phyloP scores from a whole-genome alignment of 495 filamentous ascomycete genomes.

The Trichoderma reesei region DNA sequence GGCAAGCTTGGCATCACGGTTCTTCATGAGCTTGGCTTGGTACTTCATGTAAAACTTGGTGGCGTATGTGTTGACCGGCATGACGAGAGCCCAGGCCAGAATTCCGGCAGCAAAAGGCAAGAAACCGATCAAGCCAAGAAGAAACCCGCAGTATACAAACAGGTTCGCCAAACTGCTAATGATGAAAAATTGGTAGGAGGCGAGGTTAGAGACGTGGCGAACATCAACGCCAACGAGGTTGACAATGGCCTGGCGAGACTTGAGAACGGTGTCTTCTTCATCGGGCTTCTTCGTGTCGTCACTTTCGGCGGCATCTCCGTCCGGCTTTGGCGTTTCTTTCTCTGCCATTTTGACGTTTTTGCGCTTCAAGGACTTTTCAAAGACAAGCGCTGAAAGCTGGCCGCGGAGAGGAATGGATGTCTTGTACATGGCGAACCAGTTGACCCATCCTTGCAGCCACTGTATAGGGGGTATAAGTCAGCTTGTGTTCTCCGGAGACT shows the following conservation, averaged over 20 bases:
- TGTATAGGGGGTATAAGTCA: neutral
- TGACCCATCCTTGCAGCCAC: slow-evolving; percentile 10
- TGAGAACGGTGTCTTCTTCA: slow-evolving; percentile 25
- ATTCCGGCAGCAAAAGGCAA: slow-evolving; percentile 59
- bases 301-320: slow-evolving; percentile 17
- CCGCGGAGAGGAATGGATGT: slow-evolving; percentile 55
- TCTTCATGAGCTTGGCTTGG: slow-evolving; percentile 68
- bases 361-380: slow-evolving; percentile 66
- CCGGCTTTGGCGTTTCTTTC: slow-evolving; percentile 29
- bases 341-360: slow-evolving; percentile 61
- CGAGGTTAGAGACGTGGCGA: slow-evolving; percentile 63
- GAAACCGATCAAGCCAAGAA: slow-evolving; percentile 66
- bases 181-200: slow-evolving; percentile 55
- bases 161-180: slow-evolving; percentile 50
- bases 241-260: slow-evolving; percentile 51
- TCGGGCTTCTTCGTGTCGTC: slow-evolving; percentile 14
- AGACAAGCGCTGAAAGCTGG: slow-evolving; percentile 63
- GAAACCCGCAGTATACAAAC: slow-evolving; percentile 52
- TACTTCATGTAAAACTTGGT: slow-evolving; percentile 56
- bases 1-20: slow-evolving; percentile 66
- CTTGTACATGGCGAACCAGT: slow-evolving; percentile 18
- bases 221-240: slow-evolving; percentile 75
- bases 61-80: slow-evolving; percentile 59
- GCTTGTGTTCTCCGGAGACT: neutral
- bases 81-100: slow-evolving; percentile 48